These are phyloP conservation scores for Harringtonia aguacate DNA, from an alignment of 2,329 filamentous ascomycete genomes.

Conservation along the genomic window DNA sequence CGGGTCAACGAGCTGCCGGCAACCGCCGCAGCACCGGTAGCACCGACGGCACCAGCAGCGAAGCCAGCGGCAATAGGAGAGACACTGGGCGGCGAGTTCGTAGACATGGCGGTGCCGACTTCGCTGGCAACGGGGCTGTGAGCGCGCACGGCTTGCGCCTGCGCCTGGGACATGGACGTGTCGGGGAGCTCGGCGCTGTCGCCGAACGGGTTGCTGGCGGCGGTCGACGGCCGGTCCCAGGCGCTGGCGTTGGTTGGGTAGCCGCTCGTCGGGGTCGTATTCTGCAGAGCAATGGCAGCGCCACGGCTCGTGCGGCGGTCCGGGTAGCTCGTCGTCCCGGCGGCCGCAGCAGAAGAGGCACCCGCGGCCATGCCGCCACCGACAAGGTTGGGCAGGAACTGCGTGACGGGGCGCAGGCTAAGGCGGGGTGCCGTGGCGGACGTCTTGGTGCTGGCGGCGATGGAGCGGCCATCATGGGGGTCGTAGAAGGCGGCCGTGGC, in stretches of 20 bases:
- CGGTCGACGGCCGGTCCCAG: constrained; percentile 37
- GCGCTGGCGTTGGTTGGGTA: constrained; percentile 22
- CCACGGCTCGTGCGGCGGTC: constrained; percentile 41
- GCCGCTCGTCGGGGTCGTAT: constrained; percentile 15
- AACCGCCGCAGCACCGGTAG: constrained; percentile 26
- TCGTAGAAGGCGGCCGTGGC: not conserved
- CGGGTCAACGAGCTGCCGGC: constrained; percentile 33
- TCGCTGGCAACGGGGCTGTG: no score
- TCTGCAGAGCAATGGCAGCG: constrained; percentile 27
- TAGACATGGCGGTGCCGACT: no score
- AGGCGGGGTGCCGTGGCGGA: constrained; percentile 60
- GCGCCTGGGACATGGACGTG: constrained; percentile 26
- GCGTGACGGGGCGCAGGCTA: constrained; percentile 73
- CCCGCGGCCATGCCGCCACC: constrained; percentile 6
- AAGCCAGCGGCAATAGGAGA: constrained; percentile 2
- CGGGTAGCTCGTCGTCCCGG: constrained; percentile 13
- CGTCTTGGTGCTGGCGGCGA: constrained; percentile 25
- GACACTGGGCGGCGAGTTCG: no score
- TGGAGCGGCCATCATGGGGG: not conserved
- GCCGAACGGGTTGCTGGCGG: constrained; percentile 60
- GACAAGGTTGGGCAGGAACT: constrained; percentile 62
- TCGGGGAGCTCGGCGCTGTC: constrained; percentile 42
- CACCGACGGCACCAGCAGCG: constrained; percentile 21
- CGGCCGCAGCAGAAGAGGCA: not conserved
- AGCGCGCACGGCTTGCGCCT: no score